These are phyloP conservation scores for Moesziomyces sp. DNA, from an alignment of 1,284 basidiomycete species.

Conservation along the genomic window DNA sequence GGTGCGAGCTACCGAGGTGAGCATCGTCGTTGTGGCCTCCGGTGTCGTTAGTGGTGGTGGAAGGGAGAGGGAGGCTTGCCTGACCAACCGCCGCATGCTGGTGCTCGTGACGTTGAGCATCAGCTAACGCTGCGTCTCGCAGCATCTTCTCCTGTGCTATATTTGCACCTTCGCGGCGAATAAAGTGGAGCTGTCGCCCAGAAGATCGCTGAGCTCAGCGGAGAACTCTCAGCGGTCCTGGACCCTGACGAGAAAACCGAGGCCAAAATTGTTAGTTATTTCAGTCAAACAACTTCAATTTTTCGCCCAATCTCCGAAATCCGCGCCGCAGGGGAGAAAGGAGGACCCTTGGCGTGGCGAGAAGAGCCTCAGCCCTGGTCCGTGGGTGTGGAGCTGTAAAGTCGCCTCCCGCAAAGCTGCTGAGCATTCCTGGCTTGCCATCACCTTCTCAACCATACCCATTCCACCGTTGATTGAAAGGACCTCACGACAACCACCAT, in stretches of 20 bases:
- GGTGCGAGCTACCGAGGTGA: constrained; percentile 20
- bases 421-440: no score
- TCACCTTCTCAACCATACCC: not conserved
- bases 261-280: no score
- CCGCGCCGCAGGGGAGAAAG: no score
- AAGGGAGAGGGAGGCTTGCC: no score
- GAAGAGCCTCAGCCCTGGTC: no score
- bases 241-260: constrained; percentile 7
- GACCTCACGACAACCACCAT: not conserved
- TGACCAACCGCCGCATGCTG: no score
- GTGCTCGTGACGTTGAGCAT: not conserved
- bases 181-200: constrained; percentile 22
- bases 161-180: not conserved
- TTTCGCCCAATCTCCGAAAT: not conserved
- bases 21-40: constrained; percentile 18
- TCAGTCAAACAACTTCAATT: no score
- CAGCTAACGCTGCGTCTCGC: constrained; percentile 1
- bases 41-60: not conserved
- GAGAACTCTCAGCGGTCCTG: not conserved
- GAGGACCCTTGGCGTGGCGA: no score
- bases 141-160: not conserved
- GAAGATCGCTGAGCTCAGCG: constrained; percentile 32
- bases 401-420: no score
- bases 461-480: not conserved
- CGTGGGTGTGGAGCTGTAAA: no score